A percentile compares a stretch with the other conserved stretches of the same genome.
phyloP scores from a whole-genome alignment of 139 green algal genomes.

The Closterium sp. region DNA sequence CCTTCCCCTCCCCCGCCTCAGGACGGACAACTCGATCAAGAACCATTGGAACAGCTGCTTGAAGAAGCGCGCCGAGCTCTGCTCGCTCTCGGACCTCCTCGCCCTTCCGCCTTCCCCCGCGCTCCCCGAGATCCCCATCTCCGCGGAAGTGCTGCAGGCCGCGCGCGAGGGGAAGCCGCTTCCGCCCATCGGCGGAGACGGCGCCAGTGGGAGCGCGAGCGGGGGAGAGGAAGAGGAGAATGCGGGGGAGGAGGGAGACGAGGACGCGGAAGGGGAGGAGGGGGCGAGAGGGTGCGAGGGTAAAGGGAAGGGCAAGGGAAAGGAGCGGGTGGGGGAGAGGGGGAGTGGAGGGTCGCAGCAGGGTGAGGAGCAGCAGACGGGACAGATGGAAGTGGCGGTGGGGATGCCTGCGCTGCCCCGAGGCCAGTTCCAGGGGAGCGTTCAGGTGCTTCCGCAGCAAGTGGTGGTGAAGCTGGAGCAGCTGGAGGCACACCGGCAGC shows the following conservation, averaged over 20 bases:
- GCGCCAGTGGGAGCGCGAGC: background rate
- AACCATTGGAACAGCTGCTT: slow-evolving; percentile 79
- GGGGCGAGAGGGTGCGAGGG: background rate
- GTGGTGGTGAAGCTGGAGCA: slow-evolving; percentile 4
- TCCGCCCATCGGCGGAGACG: background rate
- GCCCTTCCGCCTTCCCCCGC: background rate
- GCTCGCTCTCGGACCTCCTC: slow-evolving; percentile 3
- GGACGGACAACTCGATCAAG: slow-evolving; percentile 90
- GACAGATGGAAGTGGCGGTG: background rate
- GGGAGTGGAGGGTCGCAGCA: background rate
- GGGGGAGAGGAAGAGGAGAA: background rate
- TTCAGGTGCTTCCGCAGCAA: background rate
- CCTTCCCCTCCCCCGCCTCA: slow-evolving; percentile 12
- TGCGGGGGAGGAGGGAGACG: background rate
- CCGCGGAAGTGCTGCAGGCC: background rate
- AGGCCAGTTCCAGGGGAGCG: background rate
- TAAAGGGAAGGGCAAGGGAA: background rate
- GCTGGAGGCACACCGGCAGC: background rate
- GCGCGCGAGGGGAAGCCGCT: background rate
- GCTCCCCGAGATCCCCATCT: slow-evolving; percentile 7
- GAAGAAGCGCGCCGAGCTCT: slow-evolving; percentile 36
- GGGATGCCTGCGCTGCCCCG: background rate
- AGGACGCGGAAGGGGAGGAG: background rate
- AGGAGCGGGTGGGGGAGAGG: background rate
- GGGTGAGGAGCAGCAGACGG: background rate